Base-by-base conservation (phyloP, 2,329 filamentous ascomycete species). In the Colletotrichum gloeosporioides region DNA sequence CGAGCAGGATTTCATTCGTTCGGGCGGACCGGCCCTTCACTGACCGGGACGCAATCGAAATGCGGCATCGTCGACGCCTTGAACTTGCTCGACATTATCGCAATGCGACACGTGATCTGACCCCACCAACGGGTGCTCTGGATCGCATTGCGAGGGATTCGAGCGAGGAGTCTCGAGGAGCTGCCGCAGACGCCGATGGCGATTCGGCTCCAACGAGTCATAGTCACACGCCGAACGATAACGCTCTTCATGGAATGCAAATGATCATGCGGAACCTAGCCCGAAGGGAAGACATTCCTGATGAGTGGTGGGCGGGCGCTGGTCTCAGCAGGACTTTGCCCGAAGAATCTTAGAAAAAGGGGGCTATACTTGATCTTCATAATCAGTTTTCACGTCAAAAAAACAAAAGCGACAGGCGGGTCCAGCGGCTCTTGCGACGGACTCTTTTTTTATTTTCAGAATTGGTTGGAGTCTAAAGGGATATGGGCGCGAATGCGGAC, bases 301-400 rank as follows among this genome's bases (percentile, higher is more conserved):
- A 97, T 77, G 93, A 95, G 78, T 96, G 94, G 92, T 98, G 95
- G 95, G 91, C 91, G 75, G 90, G 91, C 80, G 93, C 90, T 75
- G 93, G 93, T 57, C 88, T 95, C 78, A 92, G 89, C 80, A 90
- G 92, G 78, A 93, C 88, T 16, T 84, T 92, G 71, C 84, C 86
- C 22, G 86, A 83, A 44, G 87, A 87, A 69, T 84, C 84, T 15
- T 81, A 36, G 63, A 57, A 18, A 53, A 18, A 6, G 22, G 69
- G 44, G 39, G 29, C 31, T 34, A 13, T 18, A 18, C 49, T 18
- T 32, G 18, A 61, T 69, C 25, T 69, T 53, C 13, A 10, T 12
- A 29, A 39, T 16, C 39, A 57, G 15, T 22, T 59, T 59, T 15
- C 31, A 57, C 57, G 27, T 31, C 16, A 16, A 44, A n/a, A 16